phyloP scores from a whole-genome alignment of 1,139 yeast species.

The Kazachstania sp. region DNA sequence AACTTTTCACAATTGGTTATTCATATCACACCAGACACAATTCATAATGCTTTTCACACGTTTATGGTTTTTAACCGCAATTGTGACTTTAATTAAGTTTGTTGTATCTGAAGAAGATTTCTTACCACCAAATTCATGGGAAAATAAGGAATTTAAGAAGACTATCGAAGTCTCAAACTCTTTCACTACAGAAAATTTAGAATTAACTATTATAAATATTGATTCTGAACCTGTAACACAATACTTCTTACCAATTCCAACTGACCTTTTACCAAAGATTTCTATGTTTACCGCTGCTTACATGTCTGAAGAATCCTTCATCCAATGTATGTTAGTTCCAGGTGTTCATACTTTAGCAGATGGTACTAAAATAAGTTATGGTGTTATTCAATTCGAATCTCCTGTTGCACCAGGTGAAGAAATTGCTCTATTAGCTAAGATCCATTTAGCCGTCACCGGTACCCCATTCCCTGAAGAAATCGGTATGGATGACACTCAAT shows the following conservation, averaged over 20 bases:
- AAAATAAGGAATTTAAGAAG: slow-evolving; percentile 32
- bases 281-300: slow-evolving; percentile 41
- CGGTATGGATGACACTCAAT: slow-evolving; percentile 55
- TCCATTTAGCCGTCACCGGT: slow-evolving; percentile 43
- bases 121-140: slow-evolving; percentile 30
- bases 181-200: slow-evolving; percentile 55
- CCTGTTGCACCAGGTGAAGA: slow-evolving; percentile 60
- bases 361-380: slow-evolving; percentile 33
- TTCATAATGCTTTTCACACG: slow-evolving; percentile 1
- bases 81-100: slow-evolving; percentile 7
- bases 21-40: neutral
- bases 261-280: slow-evolving; percentile 37
- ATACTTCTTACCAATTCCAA: slow-evolving; percentile 49
- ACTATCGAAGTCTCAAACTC: slow-evolving; percentile 57
- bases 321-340: slow-evolving; percentile 30
- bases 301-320: slow-evolving; percentile 30
- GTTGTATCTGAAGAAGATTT: slow-evolving; percentile 11
- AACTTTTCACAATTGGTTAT: no score
- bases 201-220: slow-evolving; percentile 51
- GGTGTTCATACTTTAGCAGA: slow-evolving; percentile 28
- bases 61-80: slow-evolving; percentile 7
- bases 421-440: slow-evolving; percentile 42
- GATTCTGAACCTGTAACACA: slow-evolving; percentile 45
- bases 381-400: slow-evolving; percentile 47
- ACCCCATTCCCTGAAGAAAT: slow-evolving; percentile 59